These are phyloP conservation scores for Monosporascus cannonballus DNA, from an alignment of 2,329 filamentous ascomycete genomes.

Conservation along the genomic window DNA sequence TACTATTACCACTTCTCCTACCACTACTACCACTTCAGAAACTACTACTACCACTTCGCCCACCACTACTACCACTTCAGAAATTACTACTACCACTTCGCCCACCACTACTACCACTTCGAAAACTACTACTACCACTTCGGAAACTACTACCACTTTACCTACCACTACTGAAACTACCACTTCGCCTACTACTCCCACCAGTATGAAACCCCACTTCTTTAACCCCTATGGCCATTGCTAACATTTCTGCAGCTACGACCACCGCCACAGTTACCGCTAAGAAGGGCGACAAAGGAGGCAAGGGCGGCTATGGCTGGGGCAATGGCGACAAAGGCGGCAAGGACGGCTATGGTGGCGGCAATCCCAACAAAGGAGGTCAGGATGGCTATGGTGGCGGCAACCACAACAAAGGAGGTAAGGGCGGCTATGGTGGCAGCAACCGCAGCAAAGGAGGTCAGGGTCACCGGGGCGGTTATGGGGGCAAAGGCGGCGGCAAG, in stretches of 20 bases:
- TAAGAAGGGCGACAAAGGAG: not conserved
- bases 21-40: too few species aligned
- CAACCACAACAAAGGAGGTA: too few species aligned
- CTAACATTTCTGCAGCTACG: not conserved
- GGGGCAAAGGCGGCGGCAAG: not conserved
- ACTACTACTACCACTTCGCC: too few species aligned
- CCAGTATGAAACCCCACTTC: too few species aligned
- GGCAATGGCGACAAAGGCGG: not conserved
- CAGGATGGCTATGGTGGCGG: not conserved
- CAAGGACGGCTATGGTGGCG: not conserved
- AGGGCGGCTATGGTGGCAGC: not conserved
- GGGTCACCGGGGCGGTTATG: not conserved
- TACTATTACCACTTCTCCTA: too few species aligned
- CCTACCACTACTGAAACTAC: too few species aligned
- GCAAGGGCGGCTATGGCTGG: not conserved
- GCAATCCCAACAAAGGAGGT: too few species aligned
- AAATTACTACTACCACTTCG: not conserved
- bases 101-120: not conserved
- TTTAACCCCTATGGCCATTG: too few species aligned
- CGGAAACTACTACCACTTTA: too few species aligned
- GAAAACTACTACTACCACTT: not conserved
- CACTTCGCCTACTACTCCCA: too few species aligned
- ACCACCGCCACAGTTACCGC: not conserved
- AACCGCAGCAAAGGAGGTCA: not conserved
- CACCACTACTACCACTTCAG: too few species aligned